Base-by-base conservation (phyloP, 192 early-diverging fungal genomes). In the Gorgonomyces haynaldii region DNA sequence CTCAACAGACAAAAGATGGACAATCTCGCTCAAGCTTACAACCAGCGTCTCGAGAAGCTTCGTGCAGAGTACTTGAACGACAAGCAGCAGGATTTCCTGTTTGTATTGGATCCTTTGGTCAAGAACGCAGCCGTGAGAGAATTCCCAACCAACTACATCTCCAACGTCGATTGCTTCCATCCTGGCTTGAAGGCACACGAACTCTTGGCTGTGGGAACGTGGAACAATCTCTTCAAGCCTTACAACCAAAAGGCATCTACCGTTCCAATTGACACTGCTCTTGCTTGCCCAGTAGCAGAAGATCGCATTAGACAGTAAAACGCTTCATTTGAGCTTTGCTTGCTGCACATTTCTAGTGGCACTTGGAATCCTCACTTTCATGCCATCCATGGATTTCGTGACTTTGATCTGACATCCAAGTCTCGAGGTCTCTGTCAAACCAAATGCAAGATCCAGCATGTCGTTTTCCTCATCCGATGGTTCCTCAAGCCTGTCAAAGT, bases 401-500 rank as follows among this genome's bases (percentile, higher is more conserved):
- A 97, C 83, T 28, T 69, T 51, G 10, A 95, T 78, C 58, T 97
- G 94, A 61, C 94, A 97, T 10, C 94, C 94, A 45, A 97, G 69
- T 15, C 94, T 76, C 28, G 91, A 89, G 73, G 91, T 97, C 38
- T 95, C 90, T 8, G 91, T 92, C 48, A 95, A 70, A 8, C 88
- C 91, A 72, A 91, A 97, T 10, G 91, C 91, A 53, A 97, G 54
- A 69, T 97, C 94, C 34, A 97, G 62, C 91, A 97, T 95, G 61
- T 97, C 94, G 56, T 95, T 91, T 51, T 97, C 94, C 56, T 97
- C 94, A 60, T 97, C 94, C 3, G 82, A 77, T 1, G 94, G 94
- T 58, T 95, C 91, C 16, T 84, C 85, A 41, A 97, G 69, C 50
- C 76, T 81, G 27, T 88, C 76, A 64, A 79, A 97, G 49, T 83